These are phyloP conservation scores for Hyaloperonospora brassicae DNA, from an alignment of 352 stramenopile species.

Conservation along the genomic window DNA sequence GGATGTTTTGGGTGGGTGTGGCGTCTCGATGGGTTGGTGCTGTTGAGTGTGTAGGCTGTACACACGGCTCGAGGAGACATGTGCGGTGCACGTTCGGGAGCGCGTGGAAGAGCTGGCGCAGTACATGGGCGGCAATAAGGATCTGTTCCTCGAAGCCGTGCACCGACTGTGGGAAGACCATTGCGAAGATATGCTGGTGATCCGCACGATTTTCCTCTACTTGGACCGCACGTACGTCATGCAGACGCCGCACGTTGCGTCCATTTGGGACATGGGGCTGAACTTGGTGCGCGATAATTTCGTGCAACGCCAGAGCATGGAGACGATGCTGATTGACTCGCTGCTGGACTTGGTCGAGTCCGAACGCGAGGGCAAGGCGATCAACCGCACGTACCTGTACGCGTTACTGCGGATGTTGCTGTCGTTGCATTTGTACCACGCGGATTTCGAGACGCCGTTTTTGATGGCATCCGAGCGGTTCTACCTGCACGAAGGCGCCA, in stretches of 20 bases:
- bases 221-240: constrained; percentile 88
- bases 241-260: constrained; percentile 71
- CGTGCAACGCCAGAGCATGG: constrained; percentile 41
- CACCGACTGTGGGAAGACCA: constrained; percentile 85
- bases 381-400: constrained; percentile 78
- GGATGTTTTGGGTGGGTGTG: neutral
- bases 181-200: constrained; percentile 88
- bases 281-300: constrained; percentile 57
- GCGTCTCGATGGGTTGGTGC: neutral
- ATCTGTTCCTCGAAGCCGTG: constrained; percentile 69
- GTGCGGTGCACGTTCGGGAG: constrained; percentile 48
- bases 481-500: constrained; percentile 74
- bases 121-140: constrained; percentile 50
- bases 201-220: constrained; percentile 92
- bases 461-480: constrained; percentile 81
- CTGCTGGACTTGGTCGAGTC: constrained; percentile 81
- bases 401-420: constrained; percentile 78
- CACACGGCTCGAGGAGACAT: constrained; percentile 60
- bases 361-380: constrained; percentile 81
- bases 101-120: constrained; percentile 55
- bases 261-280: constrained; percentile 90
- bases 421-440: constrained; percentile 80
- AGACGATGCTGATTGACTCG: constrained; percentile 60
- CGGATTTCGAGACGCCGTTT: constrained; percentile 82
- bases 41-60: constrained; percentile 34